Evolutionary conservation across 2,329 filamentous ascomycete genomes (phyloP), one percentile per base, ranked within the genome.

Genomic region (Elsinoe australis): DNA sequence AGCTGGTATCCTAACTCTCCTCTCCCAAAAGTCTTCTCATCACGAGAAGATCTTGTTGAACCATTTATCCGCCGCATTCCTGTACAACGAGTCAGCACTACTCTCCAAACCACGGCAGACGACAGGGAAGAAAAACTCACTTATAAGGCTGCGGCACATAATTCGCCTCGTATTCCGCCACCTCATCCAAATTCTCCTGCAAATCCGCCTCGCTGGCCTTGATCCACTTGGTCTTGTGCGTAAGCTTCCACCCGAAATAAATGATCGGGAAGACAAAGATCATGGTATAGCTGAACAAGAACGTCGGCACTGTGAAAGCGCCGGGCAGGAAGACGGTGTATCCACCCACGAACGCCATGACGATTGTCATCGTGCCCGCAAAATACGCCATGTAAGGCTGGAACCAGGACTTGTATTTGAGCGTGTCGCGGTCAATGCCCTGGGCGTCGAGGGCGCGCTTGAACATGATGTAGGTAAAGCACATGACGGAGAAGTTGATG

Each of bases 261-360:
- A 90, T 66, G 0, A 80, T 54, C 0, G 83, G 84, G 59, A 85
- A 87, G 1, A 87, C 66, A 4, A 75, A 76, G 44, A 89, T 76
- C 73, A 86, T 87, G 41, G 80, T 79, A 63, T 88, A 88, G 4
- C 66, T 69, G 63, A 87, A 87, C 21, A 90, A 64, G 61, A 90
- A 92, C 5, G 76, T 79, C 5, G 81, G 74, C 0, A 83, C 60
- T 51, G 78, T 73, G 85, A 83, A 89, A 5, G 74, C 71, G 1
- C 71, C 73, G 0, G 82, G 80, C 36, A 89, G 61, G 57, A 90
- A 92, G 1, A 89, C 83, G 0, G 80, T 75, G 53, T 88, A 90
- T 0, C 85, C 85, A 6, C 82, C 79, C 1, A 88, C 79, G 55
- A 89, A 79, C 0, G 80, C 76, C 80, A 90, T 88, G 53, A 84